Base-by-base conservation (phyloP, 192 early-diverging fungal genomes). In the Helicostylum pulchrum region DNA sequence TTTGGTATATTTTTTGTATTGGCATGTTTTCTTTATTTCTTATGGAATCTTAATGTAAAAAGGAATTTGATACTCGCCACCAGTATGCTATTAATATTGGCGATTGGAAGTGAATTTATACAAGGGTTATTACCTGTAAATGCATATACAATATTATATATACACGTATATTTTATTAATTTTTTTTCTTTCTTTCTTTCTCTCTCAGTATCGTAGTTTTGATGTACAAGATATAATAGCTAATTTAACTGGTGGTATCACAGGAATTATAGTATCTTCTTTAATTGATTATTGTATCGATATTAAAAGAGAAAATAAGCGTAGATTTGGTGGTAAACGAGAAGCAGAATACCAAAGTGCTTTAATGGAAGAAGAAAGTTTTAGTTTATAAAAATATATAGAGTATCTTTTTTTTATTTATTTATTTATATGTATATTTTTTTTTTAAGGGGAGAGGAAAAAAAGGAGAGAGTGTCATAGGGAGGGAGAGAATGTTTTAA, bases 101-200 rank as follows among this genome's bases (percentile, higher is more conserved):
- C 69, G 0, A 12, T 76, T 47, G 66, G 69, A 11, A 72, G 70
- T 51, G 74, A 76, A 60, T 68, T 64, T 17, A 62, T 76, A 8
- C 74, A 76, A 44, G 70, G 65, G 4, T 45, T 72, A 2, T 60
- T 76, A 34, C 74, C 74, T 45, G 74, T 71, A 72, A 66, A 54
- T 32, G 31, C 17, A 9, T 20, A 21, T 21, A n/a, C 12, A 49
- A 26, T 2, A 26, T 26, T 49, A 15, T 19, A 30, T 36, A 56
- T 26, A 30, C 4, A 55, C 19, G 14, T 12, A 56, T 56, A 26
- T 32, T 51, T 10, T 34, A 14, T 23, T 61, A 9, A n/a, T 6
- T 62, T 43, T 39, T 21, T 34, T 46, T 17, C 32, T 17, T 23
- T 42, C 50, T 59, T 9, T 0, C 36, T 60, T 49, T 21, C 53